Base-by-base conservation (phyloP, 352 stramenopile species). In the Phytophthora litchii region DNA sequence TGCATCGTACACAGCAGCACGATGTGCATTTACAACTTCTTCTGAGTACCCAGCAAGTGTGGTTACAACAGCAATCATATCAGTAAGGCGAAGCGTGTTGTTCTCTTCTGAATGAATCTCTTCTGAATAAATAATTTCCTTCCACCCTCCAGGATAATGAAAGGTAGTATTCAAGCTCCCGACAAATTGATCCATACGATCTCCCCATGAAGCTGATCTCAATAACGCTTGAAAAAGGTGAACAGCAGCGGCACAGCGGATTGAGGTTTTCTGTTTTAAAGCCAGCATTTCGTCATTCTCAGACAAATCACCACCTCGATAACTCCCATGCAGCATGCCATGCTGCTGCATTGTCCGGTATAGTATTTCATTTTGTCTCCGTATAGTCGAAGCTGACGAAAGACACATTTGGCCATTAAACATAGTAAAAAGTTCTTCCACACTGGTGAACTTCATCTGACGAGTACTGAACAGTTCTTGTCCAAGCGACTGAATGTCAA, bases 201-300 rank as follows among this genome's bases (percentile, higher is more conserved):
- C 21, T 46, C 31, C 45, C 72, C 69, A 81, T 13, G 27, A 36
- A 29, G 35, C 20, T 12, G 35, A 59, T 27, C 3, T 36, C 13
- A 38, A 71, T 8, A 81, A 20, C 5, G 20, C 64, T 16, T 81
- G 72, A n/a, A 81, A 51, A 8, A 81, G 57, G 1, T 55, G 50
- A 13, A 72, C 45, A 14, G 37, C 52, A 37, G 65, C 47, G 49
- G 58, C 67, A 60, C 66, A 74, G 1, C 45, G 44, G 32, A 76
- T 19, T 4, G 67, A 69, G 11, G 38, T 3, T 5, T 56, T 56
- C 10, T 35, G 27, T 54, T 50, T 48, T 17, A 27, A 17, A 12
- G 23, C 4, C 1, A 52, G n/a, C 21, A 14, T 31, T 17, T 35
- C 14, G 13, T 16, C 25, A 29, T 23, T 59, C 0, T 35, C 27